Conservation (phyloP, 2,329 filamentous ascomycete genomes). For the Curvularia verruculosa region DNA sequence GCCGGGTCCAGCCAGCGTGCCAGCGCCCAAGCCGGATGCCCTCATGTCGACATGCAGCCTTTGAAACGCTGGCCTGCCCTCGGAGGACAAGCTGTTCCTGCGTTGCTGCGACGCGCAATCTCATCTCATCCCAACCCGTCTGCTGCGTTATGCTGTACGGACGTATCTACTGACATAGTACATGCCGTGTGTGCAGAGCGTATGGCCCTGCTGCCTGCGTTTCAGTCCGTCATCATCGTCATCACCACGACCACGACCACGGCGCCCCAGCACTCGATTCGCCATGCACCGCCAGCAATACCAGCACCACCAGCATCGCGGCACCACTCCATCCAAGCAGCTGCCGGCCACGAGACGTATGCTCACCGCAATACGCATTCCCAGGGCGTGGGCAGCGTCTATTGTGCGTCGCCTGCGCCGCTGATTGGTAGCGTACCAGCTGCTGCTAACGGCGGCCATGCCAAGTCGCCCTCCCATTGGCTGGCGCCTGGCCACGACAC, state of each 20-base stretch:
- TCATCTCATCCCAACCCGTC: not conserved
- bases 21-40: no score
- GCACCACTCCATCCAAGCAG: not conserved
- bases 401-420: slow-evolving; percentile 25
- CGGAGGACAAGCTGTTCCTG: slow-evolving; percentile 25
- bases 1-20: slow-evolving; percentile 12
- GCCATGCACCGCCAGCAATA: no score
- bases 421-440: slow-evolving; percentile 25
- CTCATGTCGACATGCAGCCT: slow-evolving; percentile 16
- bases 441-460: slow-evolving; percentile 36
- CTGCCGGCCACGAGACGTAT: slow-evolving; percentile 12
- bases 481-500: slow-evolving; percentile 13
- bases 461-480: slow-evolving; percentile 21
- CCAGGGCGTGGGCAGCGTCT: slow-evolving; percentile 34
- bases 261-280: no score
- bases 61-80: slow-evolving; percentile 32
- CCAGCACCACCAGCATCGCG: no score
- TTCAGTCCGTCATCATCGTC: no score
- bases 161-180: no score
- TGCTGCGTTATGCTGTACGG: not conserved
- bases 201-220: not conserved
- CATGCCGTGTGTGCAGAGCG: slow-evolving; percentile 15
- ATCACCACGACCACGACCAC: no score
- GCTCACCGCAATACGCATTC: slow-evolving; percentile 37
- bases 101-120: slow-evolving; percentile 9